phyloP scores from a whole-genome alignment of 140 eudicot species.

The Flaveria floridana region DNA sequence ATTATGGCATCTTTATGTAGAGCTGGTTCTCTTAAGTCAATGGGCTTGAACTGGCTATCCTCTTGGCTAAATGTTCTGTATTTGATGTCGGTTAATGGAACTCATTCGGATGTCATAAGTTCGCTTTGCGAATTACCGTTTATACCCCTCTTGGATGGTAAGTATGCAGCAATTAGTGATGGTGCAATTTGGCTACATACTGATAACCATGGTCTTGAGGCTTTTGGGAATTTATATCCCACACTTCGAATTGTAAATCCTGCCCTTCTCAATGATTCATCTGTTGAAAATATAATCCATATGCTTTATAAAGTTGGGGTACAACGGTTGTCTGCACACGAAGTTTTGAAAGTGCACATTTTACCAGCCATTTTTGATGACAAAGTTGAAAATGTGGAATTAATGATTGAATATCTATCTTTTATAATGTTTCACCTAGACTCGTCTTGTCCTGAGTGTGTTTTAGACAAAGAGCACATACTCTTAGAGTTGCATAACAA shows the following conservation, averaged over 20 bases:
- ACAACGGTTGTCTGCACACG: slow-evolving; percentile 72
- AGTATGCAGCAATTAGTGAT: slow-evolving; percentile 53
- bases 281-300: slow-evolving; percentile 44
- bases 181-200: slow-evolving; percentile 80
- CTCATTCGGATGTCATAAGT: slow-evolving; percentile 46
- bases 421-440: slow-evolving; percentile 82
- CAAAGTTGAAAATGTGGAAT: slow-evolving; percentile 34
- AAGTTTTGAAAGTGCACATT: slow-evolving; percentile 71
- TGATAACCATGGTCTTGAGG: slow-evolving; percentile 54
- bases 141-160: slow-evolving; percentile 80
- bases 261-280: slow-evolving; percentile 39
- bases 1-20: slow-evolving; percentile 57
- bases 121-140: slow-evolving; percentile 55
- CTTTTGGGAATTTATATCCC: slow-evolving; percentile 55
- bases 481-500: slow-evolving; percentile 52
- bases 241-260: slow-evolving; percentile 69
- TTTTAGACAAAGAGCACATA: slow-evolving; percentile 50
- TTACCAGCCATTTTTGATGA: slow-evolving; percentile 62
- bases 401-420: slow-evolving; percentile 65
- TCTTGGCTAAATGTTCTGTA: slow-evolving; percentile 67
- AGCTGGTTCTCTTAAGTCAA: slow-evolving; percentile 48
- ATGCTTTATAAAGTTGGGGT: slow-evolving; percentile 79
- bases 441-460: slow-evolving; percentile 62
- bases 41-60: slow-evolving; percentile 72
- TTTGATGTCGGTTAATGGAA: slow-evolving; percentile 37